These are phyloP conservation scores for Chaetoscypha palmicola DNA, from an alignment of 2,329 filamentous ascomycete genomes.

Conservation along the genomic window DNA sequence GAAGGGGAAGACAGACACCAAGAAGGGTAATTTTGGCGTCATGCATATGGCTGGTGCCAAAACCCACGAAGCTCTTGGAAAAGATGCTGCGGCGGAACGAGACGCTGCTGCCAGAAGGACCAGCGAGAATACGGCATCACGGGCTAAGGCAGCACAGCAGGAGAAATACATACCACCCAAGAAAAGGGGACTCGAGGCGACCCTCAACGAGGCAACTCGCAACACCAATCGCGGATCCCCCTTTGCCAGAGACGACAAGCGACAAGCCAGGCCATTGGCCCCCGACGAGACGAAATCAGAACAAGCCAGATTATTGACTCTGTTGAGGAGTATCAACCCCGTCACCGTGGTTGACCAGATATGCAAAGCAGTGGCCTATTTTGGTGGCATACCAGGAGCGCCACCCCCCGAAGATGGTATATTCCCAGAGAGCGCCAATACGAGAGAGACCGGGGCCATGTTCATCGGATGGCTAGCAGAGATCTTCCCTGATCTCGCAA, in stretches of 20 bases:
- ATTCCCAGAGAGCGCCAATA: conserved; percentile 50
- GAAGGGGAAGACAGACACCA: conserved; percentile 49
- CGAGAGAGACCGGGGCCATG: conserved; percentile 49
- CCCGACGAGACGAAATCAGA: conserved; percentile 49
- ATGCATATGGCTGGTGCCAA: conserved; percentile 47
- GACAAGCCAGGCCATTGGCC: conserved; percentile 30
- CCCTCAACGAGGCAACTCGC: conserved; percentile 15
- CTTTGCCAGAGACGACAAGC: conserved; percentile 26
- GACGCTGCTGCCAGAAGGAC: conserved; percentile 49
- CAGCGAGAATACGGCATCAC: conserved; percentile 53
- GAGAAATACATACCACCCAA: conserved; percentile 45
- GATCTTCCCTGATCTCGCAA: conserved; percentile 45
- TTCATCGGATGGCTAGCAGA: conserved; percentile 58
- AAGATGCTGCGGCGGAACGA: conserved; percentile 48
- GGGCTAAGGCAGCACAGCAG: conserved; percentile 48
- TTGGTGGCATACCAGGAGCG: conserved; percentile 52
- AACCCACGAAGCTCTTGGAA: conserved; percentile 30
- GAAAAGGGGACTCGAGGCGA: conserved; percentile 26
- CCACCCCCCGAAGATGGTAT: conserved; percentile 42
- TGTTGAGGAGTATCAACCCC: conserved; percentile 50
- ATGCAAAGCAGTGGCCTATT: conserved; percentile 56
- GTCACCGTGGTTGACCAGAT: conserved; percentile 53
- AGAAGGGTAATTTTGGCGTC: conserved; percentile 54
- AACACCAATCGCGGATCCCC: conserved; percentile 20
- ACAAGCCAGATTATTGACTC: conserved; percentile 51